Conservation (phyloP, 2,329 filamentous ascomycete genomes). For the Beauveria australis region DNA sequence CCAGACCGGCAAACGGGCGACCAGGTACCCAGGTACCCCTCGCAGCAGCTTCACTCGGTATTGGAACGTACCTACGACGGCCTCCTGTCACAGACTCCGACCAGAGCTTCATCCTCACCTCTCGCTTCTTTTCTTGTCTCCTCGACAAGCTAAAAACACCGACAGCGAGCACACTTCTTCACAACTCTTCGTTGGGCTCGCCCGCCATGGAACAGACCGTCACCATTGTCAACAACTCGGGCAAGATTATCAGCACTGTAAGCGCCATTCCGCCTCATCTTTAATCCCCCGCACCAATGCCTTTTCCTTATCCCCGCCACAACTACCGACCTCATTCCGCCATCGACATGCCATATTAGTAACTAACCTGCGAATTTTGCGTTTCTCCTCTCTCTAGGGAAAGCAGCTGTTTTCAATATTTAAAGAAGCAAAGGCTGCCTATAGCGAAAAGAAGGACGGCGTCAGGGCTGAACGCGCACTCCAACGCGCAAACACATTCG, state of each 20-base stretch:
- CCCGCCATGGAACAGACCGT: conserved; percentile 56
- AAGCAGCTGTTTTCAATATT: conserved; percentile 86
- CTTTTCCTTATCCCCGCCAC: not conserved
- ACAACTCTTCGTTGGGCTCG: not conserved
- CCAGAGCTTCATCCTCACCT: not conserved
- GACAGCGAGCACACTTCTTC: not conserved
- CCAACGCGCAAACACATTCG: conserved; percentile 54
- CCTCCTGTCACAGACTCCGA: not conserved
- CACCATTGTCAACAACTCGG: conserved; percentile 82
- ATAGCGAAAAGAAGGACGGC: conserved; percentile 79
- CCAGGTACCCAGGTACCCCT: too few species aligned
- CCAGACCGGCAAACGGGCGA: not conserved
- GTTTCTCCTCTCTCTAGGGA: conserved; percentile 44
- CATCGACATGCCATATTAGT: conserved; percentile 3
- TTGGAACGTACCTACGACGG: not conserved
- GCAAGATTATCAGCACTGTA: conserved; percentile 85
- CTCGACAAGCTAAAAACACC: not conserved
- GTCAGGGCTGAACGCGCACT: conserved; percentile 57
- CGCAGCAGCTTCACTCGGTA: not conserved
- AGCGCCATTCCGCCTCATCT: conserved; percentile 25
- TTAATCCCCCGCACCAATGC: not conserved
- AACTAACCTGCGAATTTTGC: not conserved
- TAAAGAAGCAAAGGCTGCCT: conserved; percentile 83
- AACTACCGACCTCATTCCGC: not conserved
- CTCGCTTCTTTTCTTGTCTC: not conserved